Evolutionary conservation across 768 basidiomycete genomes (phyloP), one percentile per base, ranked within the genome.

Genomic region (Kwoniella newhampshirensis): DNA sequence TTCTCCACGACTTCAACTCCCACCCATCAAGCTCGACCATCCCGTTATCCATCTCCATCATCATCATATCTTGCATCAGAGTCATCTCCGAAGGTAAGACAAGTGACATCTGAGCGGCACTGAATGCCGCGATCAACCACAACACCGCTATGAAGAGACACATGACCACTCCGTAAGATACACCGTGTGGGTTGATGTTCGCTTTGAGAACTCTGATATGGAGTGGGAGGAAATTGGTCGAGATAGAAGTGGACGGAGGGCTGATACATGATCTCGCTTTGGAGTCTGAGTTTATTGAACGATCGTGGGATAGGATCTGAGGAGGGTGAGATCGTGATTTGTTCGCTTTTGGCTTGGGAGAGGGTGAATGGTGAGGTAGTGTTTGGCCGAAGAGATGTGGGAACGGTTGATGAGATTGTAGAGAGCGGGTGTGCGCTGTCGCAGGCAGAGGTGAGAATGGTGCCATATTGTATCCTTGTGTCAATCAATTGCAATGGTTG

Each of bases 381-480:
- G 55, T 32, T 36, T 49, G 55, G 46, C 55, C 55, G 28, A 57
- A 57, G 3, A 57, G 37, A 13, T 46, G 20, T 3, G 55, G 32
- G 47, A 50, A 44, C 13, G 30, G 41, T 41, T 37, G 56, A 23
- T 21, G 27, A 37, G 20, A 20, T 32, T 12, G 11, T 4, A 51
- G 13, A 18, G 42, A 27, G 13, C 42, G 48, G 13, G 36, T 2
- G 26, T 57, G 37, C 1, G 55, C 41, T 11, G 20, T 21, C 21
- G 39, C 36, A 20, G 56, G 56, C n/a, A 58, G 43, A 13, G 56
- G 56, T 18, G 56, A 58, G 28, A 51, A 58, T 12, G 56, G 56
- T 51, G 56, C 56, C 56, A 58, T 58, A 40, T 28, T 56, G 21
- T 21, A 15, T 3, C 32, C 3, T 17, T 48, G n/a, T n/a, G n/a